Evolutionary conservation across 257 asterid species (phyloP).

Genomic region (Fraxinus americana): DNA sequence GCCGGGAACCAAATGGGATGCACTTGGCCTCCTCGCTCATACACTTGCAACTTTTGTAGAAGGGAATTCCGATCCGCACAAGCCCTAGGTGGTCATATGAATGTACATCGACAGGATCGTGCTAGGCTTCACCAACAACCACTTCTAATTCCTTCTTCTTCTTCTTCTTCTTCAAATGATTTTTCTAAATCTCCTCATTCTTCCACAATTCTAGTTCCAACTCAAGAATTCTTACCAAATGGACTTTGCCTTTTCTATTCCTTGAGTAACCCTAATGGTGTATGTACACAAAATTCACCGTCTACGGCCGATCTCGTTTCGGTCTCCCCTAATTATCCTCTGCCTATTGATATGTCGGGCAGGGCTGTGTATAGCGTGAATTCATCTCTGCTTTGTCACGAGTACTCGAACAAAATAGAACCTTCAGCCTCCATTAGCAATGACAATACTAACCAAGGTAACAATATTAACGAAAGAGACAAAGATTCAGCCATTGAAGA

Average conservation of each 20-base stretch:
- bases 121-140: slow-evolving; percentile 49
- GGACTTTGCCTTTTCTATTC: slow-evolving; percentile 59
- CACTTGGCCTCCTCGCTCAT: slow-evolving; percentile 81
- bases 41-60: slow-evolving; percentile 63
- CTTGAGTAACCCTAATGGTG: slow-evolving; percentile 48
- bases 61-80: slow-evolving; percentile 75
- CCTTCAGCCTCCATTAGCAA: slow-evolving; percentile 1
- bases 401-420: not conserved
- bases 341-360: slow-evolving; percentile 20
- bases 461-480: not conserved
- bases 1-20: slow-evolving; percentile 49
- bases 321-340: slow-evolving; percentile 25
- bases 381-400: slow-evolving; percentile 31
- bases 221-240: slow-evolving; percentile 43
- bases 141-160: slow-evolving; percentile 10
- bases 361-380: slow-evolving; percentile 25
- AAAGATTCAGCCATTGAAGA: slow-evolving; percentile 36
- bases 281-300: slow-evolving; percentile 26
- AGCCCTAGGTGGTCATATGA: slow-evolving; percentile 85
- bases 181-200: slow-evolving; percentile 2
- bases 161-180: not conserved
- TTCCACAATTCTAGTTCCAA: slow-evolving; percentile 37
- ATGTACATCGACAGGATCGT: slow-evolving; percentile 77
- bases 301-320: slow-evolving; percentile 20
- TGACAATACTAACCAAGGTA: not conserved